Evolutionary conservation across 1,139 yeast species (phyloP).

Genomic region (Taiozyma sp.): DNA sequence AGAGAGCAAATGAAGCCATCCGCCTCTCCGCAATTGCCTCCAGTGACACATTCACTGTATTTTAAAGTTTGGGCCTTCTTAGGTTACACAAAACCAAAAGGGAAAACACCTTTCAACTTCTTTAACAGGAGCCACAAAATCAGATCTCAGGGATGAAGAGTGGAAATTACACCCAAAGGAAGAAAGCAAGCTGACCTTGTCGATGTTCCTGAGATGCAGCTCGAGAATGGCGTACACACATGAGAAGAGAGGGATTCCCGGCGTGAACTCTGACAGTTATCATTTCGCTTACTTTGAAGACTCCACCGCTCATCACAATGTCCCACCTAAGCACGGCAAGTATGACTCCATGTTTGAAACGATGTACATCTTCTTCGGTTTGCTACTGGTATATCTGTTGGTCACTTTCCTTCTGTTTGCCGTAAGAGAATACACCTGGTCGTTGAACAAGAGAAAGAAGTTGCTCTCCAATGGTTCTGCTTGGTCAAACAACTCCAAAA

Average conservation of each 20-base stretch:
- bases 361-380: conserved; percentile 13
- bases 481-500: conserved; percentile 15
- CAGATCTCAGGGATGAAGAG: not conserved
- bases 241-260: conserved; percentile 20
- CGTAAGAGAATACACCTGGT: conserved; percentile 20
- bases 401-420: conserved; percentile 13
- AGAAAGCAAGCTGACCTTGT: not conserved
- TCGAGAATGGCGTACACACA: not conserved
- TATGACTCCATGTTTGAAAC: conserved; percentile 17
- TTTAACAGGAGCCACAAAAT: not conserved
- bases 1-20: too few relatives aligned
- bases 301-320: conserved; percentile 8
- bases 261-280: conserved; percentile 22
- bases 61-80: not conserved
- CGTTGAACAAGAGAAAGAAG: conserved; percentile 13
- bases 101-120: not conserved
- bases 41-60: not conserved
- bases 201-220: not conserved
- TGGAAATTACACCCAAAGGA: not conserved
- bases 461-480: conserved; percentile 13
- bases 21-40: not conserved
- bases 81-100: not conserved
- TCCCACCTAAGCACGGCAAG: conserved; percentile 10
- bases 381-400: conserved; percentile 9
- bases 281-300: conserved; percentile 25